Evolutionary conservation across 768 basidiomycete genomes (phyloP), one percentile per base, ranked within the genome.

Genomic region (Boletus pseudo-olivaceus): DNA sequence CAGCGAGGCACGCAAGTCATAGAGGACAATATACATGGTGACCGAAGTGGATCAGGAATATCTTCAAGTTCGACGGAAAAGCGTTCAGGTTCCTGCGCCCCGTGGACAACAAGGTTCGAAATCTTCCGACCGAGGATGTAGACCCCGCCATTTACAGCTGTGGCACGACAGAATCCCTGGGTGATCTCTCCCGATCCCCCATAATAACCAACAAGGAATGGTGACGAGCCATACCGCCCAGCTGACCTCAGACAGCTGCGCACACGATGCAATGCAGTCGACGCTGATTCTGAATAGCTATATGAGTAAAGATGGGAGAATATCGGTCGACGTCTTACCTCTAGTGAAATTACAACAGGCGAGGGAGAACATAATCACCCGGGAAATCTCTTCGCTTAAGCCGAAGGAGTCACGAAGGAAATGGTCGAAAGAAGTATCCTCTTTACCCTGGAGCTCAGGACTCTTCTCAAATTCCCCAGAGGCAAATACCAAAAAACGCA

Each of bases 141-240:
- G 11, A 85, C 82, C 0, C 75, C 82, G 17, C 89, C 87, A 45
- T 75, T 76, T 32, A 98, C 95, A 3, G 96, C 96, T 14, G 92
- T 78, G 20, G 88, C 82, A 15, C 94, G 90, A 65, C 83, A 87
- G 63, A 90, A 98, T 2, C 94, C 95, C 70, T 98, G 96, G 0
- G 89, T 81, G 11, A 98, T 84, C 64, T 98, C 96, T 5, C 96
- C 96, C 0, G 87, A 78, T 19, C 93, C 91, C 17, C 96, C 96
- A 67, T 97, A 98, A 61, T 97, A 93, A 0, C 93, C 93, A n/a
- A 98, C 78, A 15, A 98, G 81, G 73, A 93, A 98, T 2, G 94
- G 84, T 0, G 84, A 84, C n/a, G 71, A 79, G 69, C 95, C 95
- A 64, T 97, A 98, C 30, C 91, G 79, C 3, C 95, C 94, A 17